phyloP scores from a whole-genome alignment of 805 yeast species.

The Kluyveromyces lactis region DNA sequence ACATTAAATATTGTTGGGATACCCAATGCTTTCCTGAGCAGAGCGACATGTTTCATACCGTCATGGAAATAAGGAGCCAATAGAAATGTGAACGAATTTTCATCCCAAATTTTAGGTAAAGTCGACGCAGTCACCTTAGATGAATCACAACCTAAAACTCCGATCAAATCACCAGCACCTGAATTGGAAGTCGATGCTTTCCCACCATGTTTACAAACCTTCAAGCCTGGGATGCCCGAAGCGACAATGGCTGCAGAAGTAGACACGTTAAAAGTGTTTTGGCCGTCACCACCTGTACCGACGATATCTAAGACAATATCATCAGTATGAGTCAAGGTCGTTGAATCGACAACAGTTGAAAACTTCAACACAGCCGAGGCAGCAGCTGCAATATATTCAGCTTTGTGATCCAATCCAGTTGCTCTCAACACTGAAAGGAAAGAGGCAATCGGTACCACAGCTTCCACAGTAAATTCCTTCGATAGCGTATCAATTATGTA shows the following conservation, averaged over 20 bases:
- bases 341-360: slow-evolving; percentile 45
- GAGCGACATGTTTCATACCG: slow-evolving; percentile 79
- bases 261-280: slow-evolving; percentile 92
- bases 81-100: slow-evolving; percentile 52
- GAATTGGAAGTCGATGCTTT: slow-evolving; percentile 90
- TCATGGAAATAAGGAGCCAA: slow-evolving; percentile 94
- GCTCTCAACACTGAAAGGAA: slow-evolving; percentile 73
- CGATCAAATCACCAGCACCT: slow-evolving; percentile 88
- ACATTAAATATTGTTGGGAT: slow-evolving; percentile 92
- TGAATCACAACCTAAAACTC: slow-evolving; percentile 75
- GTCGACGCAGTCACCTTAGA: slow-evolving; percentile 55
- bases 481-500: slow-evolving; percentile 53
- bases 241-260: slow-evolving; percentile 93
- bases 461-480: slow-evolving; percentile 4
- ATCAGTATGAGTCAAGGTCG: slow-evolving; percentile 38
- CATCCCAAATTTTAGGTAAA: slow-evolving; percentile 44
- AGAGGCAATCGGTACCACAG: slow-evolving; percentile 58
- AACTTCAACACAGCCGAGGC: slow-evolving; percentile 64
- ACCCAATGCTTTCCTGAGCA: slow-evolving; percentile 69
- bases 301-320: slow-evolving; percentile 68
- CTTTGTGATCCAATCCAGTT: slow-evolving; percentile 68
- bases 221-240: slow-evolving; percentile 68
- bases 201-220: slow-evolving; percentile 93
- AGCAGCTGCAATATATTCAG: slow-evolving; percentile 80
- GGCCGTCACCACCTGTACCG: slow-evolving; percentile 99